Conservation (phyloP, 192 early-diverging fungal species). For the Allomyces macrogynus region DNA sequence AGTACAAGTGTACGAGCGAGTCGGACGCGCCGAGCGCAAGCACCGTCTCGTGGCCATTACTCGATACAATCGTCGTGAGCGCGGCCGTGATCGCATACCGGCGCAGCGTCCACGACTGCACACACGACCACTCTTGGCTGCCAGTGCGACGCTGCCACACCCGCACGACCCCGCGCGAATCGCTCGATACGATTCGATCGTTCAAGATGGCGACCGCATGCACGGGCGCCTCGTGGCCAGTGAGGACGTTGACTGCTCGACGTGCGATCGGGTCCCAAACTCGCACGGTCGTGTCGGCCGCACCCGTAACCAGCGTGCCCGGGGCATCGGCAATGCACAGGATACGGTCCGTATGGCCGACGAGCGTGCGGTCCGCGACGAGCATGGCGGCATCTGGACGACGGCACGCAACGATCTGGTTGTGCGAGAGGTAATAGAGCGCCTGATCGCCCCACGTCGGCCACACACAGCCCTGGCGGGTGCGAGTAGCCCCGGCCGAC, state of each 20-base stretch:
- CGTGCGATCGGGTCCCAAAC: slow-evolving; percentile 31
- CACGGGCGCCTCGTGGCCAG: slow-evolving; percentile 7
- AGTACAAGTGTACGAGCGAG: background rate
- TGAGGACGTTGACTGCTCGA: slow-evolving; percentile 14
- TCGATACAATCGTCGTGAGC: slow-evolving; percentile 16
- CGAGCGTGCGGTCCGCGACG: too few species aligned
- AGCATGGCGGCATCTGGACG: too few species aligned
- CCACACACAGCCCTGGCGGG: too few species aligned
- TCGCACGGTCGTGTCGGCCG: slow-evolving; percentile 48
- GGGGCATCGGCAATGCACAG: too few species aligned
- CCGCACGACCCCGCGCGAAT: background rate
- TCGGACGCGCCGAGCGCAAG: background rate
- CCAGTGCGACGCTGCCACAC: background rate
- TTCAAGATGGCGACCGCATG: slow-evolving; percentile 4
- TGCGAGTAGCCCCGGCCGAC: too few species aligned
- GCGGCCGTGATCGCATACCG: background rate
- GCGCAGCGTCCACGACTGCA: background rate
- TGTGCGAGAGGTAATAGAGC: too few species aligned
- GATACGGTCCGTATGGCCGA: too few species aligned
- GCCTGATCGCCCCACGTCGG: too few species aligned
- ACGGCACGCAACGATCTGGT: too few species aligned
- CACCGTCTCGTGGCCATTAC: slow-evolving; percentile 17
- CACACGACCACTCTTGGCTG: background rate
- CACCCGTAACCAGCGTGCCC: slow-evolving; percentile 29
- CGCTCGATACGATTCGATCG: background rate